phyloP scores from a whole-genome alignment of 208 protist genomes.

The Wallacemonas sp. region DNA sequence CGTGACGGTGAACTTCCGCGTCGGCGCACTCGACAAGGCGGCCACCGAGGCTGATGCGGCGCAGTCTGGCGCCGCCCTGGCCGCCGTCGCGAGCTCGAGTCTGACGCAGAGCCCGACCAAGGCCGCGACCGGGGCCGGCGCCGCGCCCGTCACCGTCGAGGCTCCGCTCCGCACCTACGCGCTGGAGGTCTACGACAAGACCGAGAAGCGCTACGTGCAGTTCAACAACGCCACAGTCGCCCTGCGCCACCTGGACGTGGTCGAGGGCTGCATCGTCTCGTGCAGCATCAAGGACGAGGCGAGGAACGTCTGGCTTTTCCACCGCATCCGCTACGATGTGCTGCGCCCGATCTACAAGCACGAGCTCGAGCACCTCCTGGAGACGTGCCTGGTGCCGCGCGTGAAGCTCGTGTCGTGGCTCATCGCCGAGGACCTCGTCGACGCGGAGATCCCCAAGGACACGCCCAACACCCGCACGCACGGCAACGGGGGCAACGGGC shows the following conservation, averaged over 20 bases:
- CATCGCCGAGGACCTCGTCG: constrained; percentile 52
- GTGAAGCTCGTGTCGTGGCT: constrained; percentile 73
- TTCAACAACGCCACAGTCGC: constrained; percentile 69
- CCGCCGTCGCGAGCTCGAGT: constrained; percentile 4
- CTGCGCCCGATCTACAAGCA: constrained; percentile 73
- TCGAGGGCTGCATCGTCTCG: constrained; percentile 74
- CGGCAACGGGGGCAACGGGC: constrained; percentile 9
- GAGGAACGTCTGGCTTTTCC: constrained; percentile 51
- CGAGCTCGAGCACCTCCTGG: constrained; percentile 65
- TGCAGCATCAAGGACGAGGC: constrained; percentile 65
- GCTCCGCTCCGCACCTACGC: constrained; percentile 49
- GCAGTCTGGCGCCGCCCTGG: not conserved
- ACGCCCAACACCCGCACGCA: not conserved
- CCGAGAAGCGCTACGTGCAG: constrained; percentile 77
- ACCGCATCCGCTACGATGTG: constrained; percentile 71
- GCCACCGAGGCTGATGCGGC: constrained; percentile 15
- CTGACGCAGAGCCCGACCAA: not conserved
- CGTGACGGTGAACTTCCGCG: constrained; percentile 79
- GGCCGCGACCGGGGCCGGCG: not conserved
- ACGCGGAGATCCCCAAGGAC: constrained; percentile 31
- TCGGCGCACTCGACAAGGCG: constrained; percentile 42
- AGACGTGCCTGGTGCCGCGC: constrained; percentile 67
- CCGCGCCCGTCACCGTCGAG: constrained; percentile 19
- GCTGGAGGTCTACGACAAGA: constrained; percentile 86
- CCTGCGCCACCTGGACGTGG: constrained; percentile 68